phyloP scores from a whole-genome alignment of 2,329 filamentous ascomycete genomes.

The Neofusicoccum sp. region DNA sequence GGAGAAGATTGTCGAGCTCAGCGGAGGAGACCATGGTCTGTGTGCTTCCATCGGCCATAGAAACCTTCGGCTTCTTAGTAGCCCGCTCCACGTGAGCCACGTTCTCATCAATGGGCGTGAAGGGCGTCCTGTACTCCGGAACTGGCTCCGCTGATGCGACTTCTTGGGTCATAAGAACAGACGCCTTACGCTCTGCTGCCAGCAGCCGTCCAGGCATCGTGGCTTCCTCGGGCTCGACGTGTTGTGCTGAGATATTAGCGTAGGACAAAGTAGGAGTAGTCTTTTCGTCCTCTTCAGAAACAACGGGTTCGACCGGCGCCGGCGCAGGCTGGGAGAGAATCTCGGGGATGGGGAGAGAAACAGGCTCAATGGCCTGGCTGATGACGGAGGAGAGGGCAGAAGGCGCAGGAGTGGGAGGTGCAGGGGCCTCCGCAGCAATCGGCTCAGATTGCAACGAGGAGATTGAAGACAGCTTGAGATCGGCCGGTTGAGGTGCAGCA shows the following conservation, averaged over 20 bases:
- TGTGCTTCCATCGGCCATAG: conserved; percentile 54
- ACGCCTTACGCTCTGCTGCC: not conserved
- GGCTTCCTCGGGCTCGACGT: conserved; percentile 29
- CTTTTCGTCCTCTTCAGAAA: conserved; percentile 6
- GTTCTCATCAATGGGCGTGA: conserved; percentile 1
- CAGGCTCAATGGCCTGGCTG: conserved; percentile 11
- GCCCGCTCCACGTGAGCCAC: conserved; percentile 20
- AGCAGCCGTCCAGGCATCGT: conserved; percentile 25
- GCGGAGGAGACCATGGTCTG: conserved; percentile 83
- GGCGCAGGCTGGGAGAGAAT: not conserved
- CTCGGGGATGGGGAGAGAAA: conserved; percentile 9
- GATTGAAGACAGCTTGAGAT: conserved; percentile 20
- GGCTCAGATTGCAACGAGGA: conserved; percentile 24
- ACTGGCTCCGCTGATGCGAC: conserved; percentile 6
- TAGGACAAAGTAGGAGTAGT: conserved; percentile 23
- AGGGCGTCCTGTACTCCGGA: not conserved
- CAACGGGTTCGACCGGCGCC: conserved; percentile 23
- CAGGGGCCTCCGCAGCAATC: conserved; percentile 3
- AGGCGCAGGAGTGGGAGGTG: not conserved
- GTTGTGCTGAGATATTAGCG: conserved; percentile 30
- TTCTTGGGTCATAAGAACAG: not conserved
- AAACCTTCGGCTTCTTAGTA: conserved; percentile 10
- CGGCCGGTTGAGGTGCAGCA: not conserved
- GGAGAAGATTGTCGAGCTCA: conserved; percentile 74
- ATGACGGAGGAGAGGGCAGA: conserved; percentile 5